Conservation (phyloP, 768 basidiomycete genomes). For the Gelatoporia subvermispora region DNA sequence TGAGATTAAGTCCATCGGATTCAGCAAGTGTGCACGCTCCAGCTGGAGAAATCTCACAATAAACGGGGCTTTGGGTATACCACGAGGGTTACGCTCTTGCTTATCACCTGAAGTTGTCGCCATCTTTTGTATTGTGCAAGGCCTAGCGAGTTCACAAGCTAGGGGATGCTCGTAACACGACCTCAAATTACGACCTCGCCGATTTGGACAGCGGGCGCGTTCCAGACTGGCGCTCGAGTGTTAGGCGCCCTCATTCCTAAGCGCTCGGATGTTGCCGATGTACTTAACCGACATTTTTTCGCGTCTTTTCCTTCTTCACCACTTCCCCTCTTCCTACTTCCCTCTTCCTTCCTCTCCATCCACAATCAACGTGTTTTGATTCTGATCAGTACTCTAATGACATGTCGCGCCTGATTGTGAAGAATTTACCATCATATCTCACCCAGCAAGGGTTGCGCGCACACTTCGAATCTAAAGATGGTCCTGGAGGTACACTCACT, state of each 20-base stretch:
- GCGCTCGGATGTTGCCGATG: too few relatives aligned
- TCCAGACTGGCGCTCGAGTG: too few relatives aligned
- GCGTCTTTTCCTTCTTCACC: too few relatives aligned
- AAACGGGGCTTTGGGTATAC: conserved; percentile 94
- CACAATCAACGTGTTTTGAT: background rate
- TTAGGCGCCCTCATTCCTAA: too few relatives aligned
- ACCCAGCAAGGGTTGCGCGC: conserved; percentile 59
- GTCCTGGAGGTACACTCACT: conserved; percentile 69
- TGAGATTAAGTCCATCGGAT: conserved; percentile 27
- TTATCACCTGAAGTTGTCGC: conserved; percentile 2
- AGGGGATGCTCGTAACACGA: background rate
- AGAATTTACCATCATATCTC: conserved; percentile 70
- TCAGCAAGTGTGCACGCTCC: background rate
- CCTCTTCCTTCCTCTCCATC: background rate
- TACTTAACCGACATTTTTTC: too few relatives aligned
- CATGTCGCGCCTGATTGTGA: conserved; percentile 84
- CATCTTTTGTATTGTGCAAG: conserved; percentile 2
- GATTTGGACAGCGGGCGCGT: too few relatives aligned
- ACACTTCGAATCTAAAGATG: conserved; percentile 60
- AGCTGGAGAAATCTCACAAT: conserved; percentile 52
- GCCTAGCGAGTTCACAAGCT: too few relatives aligned
- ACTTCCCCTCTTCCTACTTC: background rate
- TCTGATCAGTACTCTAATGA: too few relatives aligned
- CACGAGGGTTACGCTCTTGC: conserved; percentile 72
- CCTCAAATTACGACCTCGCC: background rate